phyloP scores from a whole-genome alignment of 768 basidiomycete genomes.

The Peribolospora kevripleyi region DNA sequence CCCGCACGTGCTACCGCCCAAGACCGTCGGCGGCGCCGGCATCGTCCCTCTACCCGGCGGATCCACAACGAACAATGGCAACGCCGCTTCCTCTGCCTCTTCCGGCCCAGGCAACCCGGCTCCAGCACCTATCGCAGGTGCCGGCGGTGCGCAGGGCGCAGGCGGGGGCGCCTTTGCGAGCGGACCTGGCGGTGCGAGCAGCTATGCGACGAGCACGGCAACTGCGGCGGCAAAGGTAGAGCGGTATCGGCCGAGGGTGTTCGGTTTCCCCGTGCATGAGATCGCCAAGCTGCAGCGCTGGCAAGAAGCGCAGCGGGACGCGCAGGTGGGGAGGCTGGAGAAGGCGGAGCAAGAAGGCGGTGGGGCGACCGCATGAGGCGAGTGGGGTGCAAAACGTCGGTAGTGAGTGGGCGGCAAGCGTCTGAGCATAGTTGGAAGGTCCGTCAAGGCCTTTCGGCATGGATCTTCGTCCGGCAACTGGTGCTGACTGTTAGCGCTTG shows the following conservation, averaged over 20 bases:
- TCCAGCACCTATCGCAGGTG: not conserved
- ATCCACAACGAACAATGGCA: slow-evolving; percentile 23
- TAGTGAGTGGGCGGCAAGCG: no score
- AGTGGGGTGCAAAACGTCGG: no score
- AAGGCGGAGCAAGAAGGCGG: slow-evolving; percentile 19
- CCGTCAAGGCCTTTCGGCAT: no score
- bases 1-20: slow-evolving; percentile 70
- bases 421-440: no score
- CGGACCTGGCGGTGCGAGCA: not conserved
- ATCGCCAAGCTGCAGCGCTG: slow-evolving; percentile 77
- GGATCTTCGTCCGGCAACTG: no score
- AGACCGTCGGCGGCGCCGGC: slow-evolving; percentile 24
- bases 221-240: slow-evolving; percentile 70
- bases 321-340: slow-evolving; percentile 31
- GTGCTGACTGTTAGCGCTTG: no score
- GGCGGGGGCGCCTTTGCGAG: not conserved
- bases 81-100: not conserved
- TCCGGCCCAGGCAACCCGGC: not conserved
- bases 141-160: not conserved
- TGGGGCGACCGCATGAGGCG: not conserved
- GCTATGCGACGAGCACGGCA: slow-evolving; percentile 30
- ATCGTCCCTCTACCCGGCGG: slow-evolving; percentile 11
- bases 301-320: slow-evolving; percentile 81
- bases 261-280: slow-evolving; percentile 91
- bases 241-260: slow-evolving; percentile 73